Evolutionary conservation across 345 rosid genomes (phyloP), one percentile per base, ranked within the genome.

Genomic region (Syzygium aqueum): DNA sequence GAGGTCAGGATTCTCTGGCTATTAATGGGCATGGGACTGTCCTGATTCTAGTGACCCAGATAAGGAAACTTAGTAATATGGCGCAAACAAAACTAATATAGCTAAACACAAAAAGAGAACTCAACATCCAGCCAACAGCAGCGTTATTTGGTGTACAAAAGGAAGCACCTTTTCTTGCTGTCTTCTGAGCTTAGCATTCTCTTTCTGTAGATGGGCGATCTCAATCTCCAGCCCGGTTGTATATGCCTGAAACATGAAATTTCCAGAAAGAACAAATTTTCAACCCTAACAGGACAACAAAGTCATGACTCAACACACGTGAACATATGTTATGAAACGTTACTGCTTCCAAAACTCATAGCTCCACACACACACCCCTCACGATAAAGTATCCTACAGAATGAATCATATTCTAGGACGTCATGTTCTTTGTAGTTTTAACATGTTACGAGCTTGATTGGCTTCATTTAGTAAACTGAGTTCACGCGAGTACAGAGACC

Each of bases 151-250:
- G 27, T 15, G 40, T 46, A 5, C 17, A 27, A 30, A 13, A 33
- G 53, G 17, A 28, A 85, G 77, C 65, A 94, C 96, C 93, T 87
- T 88, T 85, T 91, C 88, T 85, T 89, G 91, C 88, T 90, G 91
- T 87, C 53, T 89, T 87, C 84, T 92, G 3, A 94, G 93, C 88
- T 59, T 90, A 6, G 92, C 95, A 90, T 94, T 94, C 88, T 94
- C 96, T 86, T 91, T 51, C 85, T 30, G 14, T 85, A 94, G 87
- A 33, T 53, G 90, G 8, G 86, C 88, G 84, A 92, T 86, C 89
- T 92, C 92, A 5, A 85, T 88, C 84, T 94, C 94, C 89, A 94
- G 85, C 87, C 92, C 92, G 11, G 82, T 84, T 33, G 94, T 93
- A 77, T 94, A 93, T 49, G 95, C 96, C 96, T 94, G 90, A 37